phyloP scores from a whole-genome alignment of 2,329 filamentous ascomycete species.

The Curvularia spicifera region DNA sequence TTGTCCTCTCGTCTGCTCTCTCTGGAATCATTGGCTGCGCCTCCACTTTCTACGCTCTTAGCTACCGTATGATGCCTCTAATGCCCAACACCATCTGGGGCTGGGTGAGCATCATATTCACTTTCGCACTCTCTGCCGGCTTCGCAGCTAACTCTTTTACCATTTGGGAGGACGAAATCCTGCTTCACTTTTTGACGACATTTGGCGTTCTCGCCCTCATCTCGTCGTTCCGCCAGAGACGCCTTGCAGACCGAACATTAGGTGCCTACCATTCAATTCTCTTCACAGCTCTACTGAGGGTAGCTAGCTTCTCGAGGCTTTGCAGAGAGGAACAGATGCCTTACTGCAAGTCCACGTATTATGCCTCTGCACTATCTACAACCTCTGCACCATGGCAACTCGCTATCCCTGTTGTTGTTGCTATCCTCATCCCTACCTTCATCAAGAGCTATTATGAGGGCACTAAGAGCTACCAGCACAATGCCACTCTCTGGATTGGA shows the following conservation, averaged over 20 bases:
- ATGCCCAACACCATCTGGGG: conserved; percentile 83
- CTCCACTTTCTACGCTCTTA: conserved; percentile 51
- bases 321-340: conserved; percentile 99
- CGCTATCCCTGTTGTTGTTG: conserved; percentile 75
- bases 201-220: conserved; percentile 80
- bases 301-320: conserved; percentile 86
- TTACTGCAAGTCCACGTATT: conserved; percentile 93
- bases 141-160: conserved; percentile 98
- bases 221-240: conserved; percentile 75
- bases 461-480: conserved; percentile 87
- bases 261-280: conserved; percentile 84
- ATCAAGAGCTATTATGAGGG: conserved; percentile 79
- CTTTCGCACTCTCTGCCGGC: conserved; percentile 84
- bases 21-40: conserved; percentile 50
- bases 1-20: conserved; percentile 51
- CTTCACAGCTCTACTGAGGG: conserved; percentile 78
- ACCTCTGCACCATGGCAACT: conserved; percentile 93
- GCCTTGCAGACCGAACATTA: conserved; percentile 71
- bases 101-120: conserved; percentile 82
- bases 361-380: conserved; percentile 87
- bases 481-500: conserved; percentile 83
- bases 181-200: conserved; percentile 87
- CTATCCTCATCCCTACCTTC: conserved; percentile 73
- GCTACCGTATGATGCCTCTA: conserved; percentile 57
- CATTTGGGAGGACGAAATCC: conserved; percentile 96